These are phyloP conservation scores for Sesbania bispinosa DNA, from an alignment of 306 rosid species.

Conservation along the genomic window DNA sequence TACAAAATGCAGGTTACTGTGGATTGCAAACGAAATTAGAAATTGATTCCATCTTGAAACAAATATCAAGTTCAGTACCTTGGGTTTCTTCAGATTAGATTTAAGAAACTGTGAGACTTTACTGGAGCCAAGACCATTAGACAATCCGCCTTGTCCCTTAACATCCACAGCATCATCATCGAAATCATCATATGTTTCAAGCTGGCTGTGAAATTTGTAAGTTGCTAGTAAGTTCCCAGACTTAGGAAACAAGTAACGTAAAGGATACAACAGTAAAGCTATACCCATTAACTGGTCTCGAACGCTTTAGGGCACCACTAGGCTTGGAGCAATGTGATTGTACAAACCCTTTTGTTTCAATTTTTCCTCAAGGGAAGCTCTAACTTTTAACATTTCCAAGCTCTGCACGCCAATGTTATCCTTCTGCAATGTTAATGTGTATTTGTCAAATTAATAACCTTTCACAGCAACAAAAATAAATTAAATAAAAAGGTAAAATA, in stretches of 20 bases:
- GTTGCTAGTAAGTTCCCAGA: slow-evolving; percentile 27
- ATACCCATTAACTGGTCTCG: slow-evolving; percentile 69
- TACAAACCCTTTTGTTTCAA: slow-evolving; percentile 68
- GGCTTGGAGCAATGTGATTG: slow-evolving; percentile 47
- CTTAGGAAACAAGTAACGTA: slow-evolving; percentile 3
- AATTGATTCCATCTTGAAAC: background rate
- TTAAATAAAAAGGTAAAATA: background rate
- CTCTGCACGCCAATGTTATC: slow-evolving; percentile 58
- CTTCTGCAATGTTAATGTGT: slow-evolving; percentile 44
- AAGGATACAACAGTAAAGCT: slow-evolving; percentile 9
- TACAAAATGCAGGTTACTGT: background rate
- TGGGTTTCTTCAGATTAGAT: slow-evolving; percentile 45
- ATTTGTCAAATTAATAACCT: background rate
- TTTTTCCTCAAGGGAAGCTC: slow-evolving; percentile 82
- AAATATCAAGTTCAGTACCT: slow-evolving; percentile 45
- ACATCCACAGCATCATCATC: slow-evolving; percentile 57
- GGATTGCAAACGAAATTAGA: slow-evolving; percentile 3
- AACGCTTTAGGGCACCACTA: slow-evolving; percentile 42
- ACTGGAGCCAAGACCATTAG: slow-evolving; percentile 37
- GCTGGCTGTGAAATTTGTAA: slow-evolving; percentile 49
- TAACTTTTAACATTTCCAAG: slow-evolving; percentile 73
- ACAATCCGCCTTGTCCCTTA: slow-evolving; percentile 21
- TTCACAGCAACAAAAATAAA: background rate
- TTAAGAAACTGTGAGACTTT: slow-evolving; percentile 41
- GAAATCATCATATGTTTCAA: slow-evolving; percentile 76